A percentile compares a stretch with the other conserved stretches of the same genome.
Evolutionary conservation across 257 asterid genomes (phyloP).

Genomic region (Linderniella brevidens): DNA sequence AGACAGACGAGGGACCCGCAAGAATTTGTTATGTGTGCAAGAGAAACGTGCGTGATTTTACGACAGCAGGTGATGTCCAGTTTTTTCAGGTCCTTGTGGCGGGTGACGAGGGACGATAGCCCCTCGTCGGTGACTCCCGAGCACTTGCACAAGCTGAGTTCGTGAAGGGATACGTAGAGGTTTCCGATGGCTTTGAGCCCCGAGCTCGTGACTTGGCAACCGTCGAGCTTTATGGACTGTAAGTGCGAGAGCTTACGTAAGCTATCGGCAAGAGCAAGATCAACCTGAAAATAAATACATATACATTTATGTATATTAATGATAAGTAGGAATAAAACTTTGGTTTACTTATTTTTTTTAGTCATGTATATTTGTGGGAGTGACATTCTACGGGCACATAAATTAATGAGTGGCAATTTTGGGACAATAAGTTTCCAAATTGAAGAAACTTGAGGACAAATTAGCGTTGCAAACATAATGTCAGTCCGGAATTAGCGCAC

Average conservation of each 20-base stretch:
- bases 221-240: conserved; percentile 60
- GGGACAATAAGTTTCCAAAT: no score
- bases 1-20: conserved; percentile 52
- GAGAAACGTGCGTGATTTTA: conserved; percentile 38
- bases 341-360: no score
- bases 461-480: no score
- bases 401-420: no score
- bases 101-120: conserved; percentile 48
- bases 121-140: conserved; percentile 81
- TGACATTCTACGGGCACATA: no score
- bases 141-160: conserved; percentile 72
- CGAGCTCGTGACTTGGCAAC: conserved; percentile 62
- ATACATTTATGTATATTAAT: neutral
- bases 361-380: no score
- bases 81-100: conserved; percentile 47
- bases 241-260: conserved; percentile 54
- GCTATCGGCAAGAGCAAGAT: conserved; percentile 61
- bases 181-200: conserved; percentile 79
- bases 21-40: conserved; percentile 51
- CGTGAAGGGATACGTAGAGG: conserved; percentile 45
- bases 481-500: no score
- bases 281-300: conserved; percentile 31
- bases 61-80: conserved; percentile 89
- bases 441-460: no score
- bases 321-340: no score